Base-by-base conservation (phyloP, 495 filamentous ascomycete species). In the Trichoderma parareesei region DNA sequence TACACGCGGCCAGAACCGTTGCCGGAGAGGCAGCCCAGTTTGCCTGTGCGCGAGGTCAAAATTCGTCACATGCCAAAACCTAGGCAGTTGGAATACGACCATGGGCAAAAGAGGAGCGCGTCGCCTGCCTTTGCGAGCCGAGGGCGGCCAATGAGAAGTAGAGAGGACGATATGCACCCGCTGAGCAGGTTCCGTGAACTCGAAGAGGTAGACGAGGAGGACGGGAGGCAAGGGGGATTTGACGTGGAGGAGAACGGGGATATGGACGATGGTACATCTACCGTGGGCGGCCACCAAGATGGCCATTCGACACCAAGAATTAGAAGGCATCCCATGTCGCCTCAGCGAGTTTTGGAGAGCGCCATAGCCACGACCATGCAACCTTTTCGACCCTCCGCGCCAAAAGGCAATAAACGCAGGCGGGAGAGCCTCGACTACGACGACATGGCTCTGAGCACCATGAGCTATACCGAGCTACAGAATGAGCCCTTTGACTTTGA, bases 401-500 rank as follows among this genome's bases (percentile, higher is more conserved):
- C 44, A 44, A 38, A 63, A 48, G 57, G 53, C 55, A 60, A 41
- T 53, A 64, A 55, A 11, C 62, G 62, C 9, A 64, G 55, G 14
- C 48, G 48, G 35, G 11, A 42, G 5, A 75, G 76, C 65, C 66
- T 73, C 70, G 85, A 88, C 69, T 85, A 87, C 69, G 77, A 82
- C 63, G 77, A 79, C 65, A 75, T 77, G 16, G 71, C 77, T 59
- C 69, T 88, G 16, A 78, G 80, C 65, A 64, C 68, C 16, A 87
- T 84, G 82, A 75, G 72, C 41, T 89, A 83, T 69, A 62, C 76
- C 0, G 77, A 82, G 27, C 74, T 90, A 2, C 79, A 75, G 63
- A 68, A 69, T 1, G 77, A 88, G 67, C 60, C 74, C 11, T 89
- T 88, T 69, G 81, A 86, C 67, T 74, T 74, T 43, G 81, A 84